Base-by-base conservation (phyloP, 1,284 basidiomycete genomes). In the Taiwanofungus camphoratus region DNA sequence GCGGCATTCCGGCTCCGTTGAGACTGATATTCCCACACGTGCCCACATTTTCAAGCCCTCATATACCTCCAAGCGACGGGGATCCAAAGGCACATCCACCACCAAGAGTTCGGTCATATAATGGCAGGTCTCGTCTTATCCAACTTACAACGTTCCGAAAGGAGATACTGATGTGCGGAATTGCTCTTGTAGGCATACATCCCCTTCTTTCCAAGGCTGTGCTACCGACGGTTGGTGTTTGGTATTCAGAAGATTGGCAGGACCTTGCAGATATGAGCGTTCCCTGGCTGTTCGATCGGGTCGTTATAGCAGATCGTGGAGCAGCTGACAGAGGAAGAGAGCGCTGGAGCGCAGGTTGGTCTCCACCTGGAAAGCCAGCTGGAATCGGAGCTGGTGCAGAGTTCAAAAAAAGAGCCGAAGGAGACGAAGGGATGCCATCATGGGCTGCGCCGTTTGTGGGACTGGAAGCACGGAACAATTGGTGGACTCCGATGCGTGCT, bases 21-120 rank as follows among this genome's bases (percentile, higher is more conserved):
- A 79, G 90, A 3, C 63, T 92, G 44, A 70, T 92, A 45, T 82
- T 87, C 61, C 81, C 88, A 9, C 72, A 82, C 51, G 68, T 81
- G 6, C 71, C 65, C 26, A 73, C 74, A 12, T 82, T 80, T 55
- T 62, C 69, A 2, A 78, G 76, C 56, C 53, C 67, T 0, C 68
- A 69, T 21, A 42, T 61, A 13, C 9, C 54, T 58, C 53, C 51
- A 1, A 52, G 54, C 0, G 42, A 44, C 1, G 52, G 46, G 11
- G 56, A 58, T 35, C 41, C 46, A n/a, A 61, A 62, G 42, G 45
- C 42, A 18, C 60, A 62, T 42, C 59, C 60, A 4, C 59, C 56
- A 0, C 52, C 52, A n/a, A 49, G 60, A 26, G 41, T 47, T 6
- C 54, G 54, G 27, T 58, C 60, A 6, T 60, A 57, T 50, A 55